A percentile compares a stretch with the other conserved stretches of the same genome.
Evolutionary conservation across 75 land plant species (phyloP).

Genomic region (Sequoiadendron giganteum): DNA sequence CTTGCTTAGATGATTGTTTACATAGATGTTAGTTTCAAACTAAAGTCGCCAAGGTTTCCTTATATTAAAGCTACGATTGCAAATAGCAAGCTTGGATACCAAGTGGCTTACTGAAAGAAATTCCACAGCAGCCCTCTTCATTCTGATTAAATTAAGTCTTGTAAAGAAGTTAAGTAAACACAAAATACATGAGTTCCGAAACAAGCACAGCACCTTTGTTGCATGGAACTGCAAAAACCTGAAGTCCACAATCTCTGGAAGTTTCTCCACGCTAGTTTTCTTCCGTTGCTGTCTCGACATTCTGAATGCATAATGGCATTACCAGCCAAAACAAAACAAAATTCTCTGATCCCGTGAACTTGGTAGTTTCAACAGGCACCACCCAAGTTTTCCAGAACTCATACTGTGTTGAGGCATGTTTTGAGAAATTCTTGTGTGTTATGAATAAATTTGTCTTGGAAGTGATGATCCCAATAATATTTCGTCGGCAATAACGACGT

Average conservation of each 20-base stretch:
- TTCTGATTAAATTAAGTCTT: background rate
- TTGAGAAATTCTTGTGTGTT: background rate
- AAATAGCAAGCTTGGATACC: background rate
- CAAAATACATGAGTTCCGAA: background rate
- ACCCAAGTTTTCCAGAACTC: background rate
- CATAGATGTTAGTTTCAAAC: too few species aligned
- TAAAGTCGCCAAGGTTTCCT: too few species aligned
- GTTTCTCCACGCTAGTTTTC: background rate
- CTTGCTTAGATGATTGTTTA: too few species aligned
- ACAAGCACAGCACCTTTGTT: background rate
- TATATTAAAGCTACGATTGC: background rate
- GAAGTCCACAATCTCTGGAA: conserved; percentile 8
- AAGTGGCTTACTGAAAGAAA: background rate
- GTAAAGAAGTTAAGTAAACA: background rate
- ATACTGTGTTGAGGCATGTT: background rate
- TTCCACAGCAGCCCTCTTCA: background rate
- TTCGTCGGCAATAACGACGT: background rate
- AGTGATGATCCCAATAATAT: background rate
- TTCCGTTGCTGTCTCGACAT: background rate
- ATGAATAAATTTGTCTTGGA: background rate
- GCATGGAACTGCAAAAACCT: conserved; percentile 1
- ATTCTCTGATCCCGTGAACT: background rate
- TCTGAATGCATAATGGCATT: background rate
- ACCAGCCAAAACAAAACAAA: background rate
- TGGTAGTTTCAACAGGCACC: background rate